Evolutionary conservation across 768 basidiomycete genomes (phyloP), one percentile per base, ranked within the genome.

Genomic region (Cystofilobasidium bisporidii): DNA sequence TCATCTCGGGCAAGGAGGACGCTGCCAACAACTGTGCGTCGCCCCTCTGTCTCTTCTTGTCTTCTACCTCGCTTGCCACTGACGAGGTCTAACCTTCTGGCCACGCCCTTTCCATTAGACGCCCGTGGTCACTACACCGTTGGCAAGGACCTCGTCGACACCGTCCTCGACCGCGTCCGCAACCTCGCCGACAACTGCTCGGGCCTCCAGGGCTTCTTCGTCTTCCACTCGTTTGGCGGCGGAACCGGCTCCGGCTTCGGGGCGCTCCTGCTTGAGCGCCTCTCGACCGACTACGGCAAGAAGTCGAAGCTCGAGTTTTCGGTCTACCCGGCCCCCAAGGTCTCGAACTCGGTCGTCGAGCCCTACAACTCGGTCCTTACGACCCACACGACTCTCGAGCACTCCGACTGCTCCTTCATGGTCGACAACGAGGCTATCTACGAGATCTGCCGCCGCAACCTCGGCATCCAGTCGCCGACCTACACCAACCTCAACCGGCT

Each of bases 391-490:
- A 98, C 96, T 65, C 86, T 98, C 67, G 96, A 98, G 79, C 96
- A 99, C 80, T 96, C 96, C n/a, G 96, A 99, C 81, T 99, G 96
- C 79, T 97, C 96, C 43, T 99, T 99, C 83, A 98, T 99, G 94
- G 96, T 99, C 70, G 96, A 99, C 77, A 99, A 99, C 77, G 93
- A 99, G 79, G 96, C 79, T 63, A 98, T 98, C 76, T 98, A 94
- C 79, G 93, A 97, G 77, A 98, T 98, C 76, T 98, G 94, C 89
- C 93, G 96, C 83, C 86, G 88, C 79, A 92, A 88, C 77, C 82
- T 98, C 67, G 85, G 84, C 72, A 88, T 97, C 72, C 75, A 82
- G 32, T 87, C 83, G 40, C 96, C 96, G 20, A 87, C 90, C 74
- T 91, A 94, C 82, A 82, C 83, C 74, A 98, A 99, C 82, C 79